Evolutionary conservation across 179 eudicot genomes (phyloP).

Genomic region (Camellia oleifera): DNA sequence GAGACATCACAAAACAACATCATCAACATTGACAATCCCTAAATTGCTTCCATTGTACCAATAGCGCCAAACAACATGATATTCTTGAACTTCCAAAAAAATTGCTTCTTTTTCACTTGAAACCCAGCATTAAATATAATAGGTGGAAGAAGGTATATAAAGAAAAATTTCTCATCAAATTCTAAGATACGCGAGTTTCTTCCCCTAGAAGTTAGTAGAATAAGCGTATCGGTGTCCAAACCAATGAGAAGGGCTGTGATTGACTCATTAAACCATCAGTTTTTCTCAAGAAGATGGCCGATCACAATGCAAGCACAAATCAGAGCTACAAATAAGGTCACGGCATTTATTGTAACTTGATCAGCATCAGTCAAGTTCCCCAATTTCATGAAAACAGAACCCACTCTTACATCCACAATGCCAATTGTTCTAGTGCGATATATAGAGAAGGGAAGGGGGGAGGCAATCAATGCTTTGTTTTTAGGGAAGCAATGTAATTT

Average conservation of each 20-base stretch:
- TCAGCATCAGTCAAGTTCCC: slow-evolving; percentile 16
- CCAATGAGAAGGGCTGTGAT: slow-evolving; percentile 64
- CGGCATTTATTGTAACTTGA: slow-evolving; percentile 32
- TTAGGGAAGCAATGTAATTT: background rate
- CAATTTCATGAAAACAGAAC: slow-evolving; percentile 11
- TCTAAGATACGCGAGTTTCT: slow-evolving; percentile 57
- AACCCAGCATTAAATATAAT: slow-evolving; percentile 92
- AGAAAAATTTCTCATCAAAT: slow-evolving; percentile 78
- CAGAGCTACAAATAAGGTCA: slow-evolving; percentile 63
- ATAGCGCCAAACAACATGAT: slow-evolving; percentile 60
- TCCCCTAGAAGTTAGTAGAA: slow-evolving; percentile 60
- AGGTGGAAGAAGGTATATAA: slow-evolving; percentile 80
- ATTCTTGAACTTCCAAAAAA: slow-evolving; percentile 64
- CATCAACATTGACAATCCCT: too few species aligned
- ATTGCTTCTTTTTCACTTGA: slow-evolving; percentile 77
- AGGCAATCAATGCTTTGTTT: background rate
- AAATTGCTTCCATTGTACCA: slow-evolving; percentile 42
- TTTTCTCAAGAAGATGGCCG: slow-evolving; percentile 80
- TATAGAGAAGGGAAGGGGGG: background rate
- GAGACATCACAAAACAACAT: too few species aligned
- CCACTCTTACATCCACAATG: slow-evolving; percentile 18
- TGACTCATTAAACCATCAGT: slow-evolving; percentile 77
- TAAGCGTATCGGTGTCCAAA: slow-evolving; percentile 52
- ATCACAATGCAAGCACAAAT: slow-evolving; percentile 69
- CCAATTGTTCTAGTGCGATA: background rate